Base-by-base conservation (phyloP, 1,284 basidiomycete genomes). In the Moesziomyces sp. region DNA sequence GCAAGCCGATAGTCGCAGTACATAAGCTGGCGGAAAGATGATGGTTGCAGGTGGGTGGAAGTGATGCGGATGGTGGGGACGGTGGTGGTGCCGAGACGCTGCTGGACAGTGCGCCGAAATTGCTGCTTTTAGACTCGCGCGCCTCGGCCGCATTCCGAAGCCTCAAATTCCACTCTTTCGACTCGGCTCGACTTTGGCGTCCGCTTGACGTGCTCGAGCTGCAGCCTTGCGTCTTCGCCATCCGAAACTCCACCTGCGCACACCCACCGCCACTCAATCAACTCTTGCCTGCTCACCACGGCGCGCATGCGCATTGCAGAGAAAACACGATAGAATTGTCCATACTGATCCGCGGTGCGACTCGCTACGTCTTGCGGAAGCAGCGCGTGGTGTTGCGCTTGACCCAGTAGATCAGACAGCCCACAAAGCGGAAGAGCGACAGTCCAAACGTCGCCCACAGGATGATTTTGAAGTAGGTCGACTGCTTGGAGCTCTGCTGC, bases 401-500 rank as follows among this genome's bases (percentile, higher is more conserved):
- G 52, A 82, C 26, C 81, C 81, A 83, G 54, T 78, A 83, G 58
- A 79, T 60, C 26, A 82, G 24, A 33, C 72, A 79, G 2, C 85
- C 85, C 0, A 75, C 19, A 85, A 98, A 95, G 46, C 94, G 89
- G 75, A 97, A 89, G 45, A 89, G 85, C 6, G 92, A 88, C 23
- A 98, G 87, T 7, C 85, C 90, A 83, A 97, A 96, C 0, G 94
- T 97, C 30, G 92, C 91, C 87, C 92, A 97, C 40, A 98, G 87
- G 70, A 97, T 92, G 66, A 93, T 86, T 26, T 88, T 87, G 85
- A 82, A 80, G 59, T 82, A 78, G 16, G 83, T 76, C 52, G 84
- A 77, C 48, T 79, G 76, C 56, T 80, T 79, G 14, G 60, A 64
- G 47, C 33, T 54, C 46, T 77, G 76, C 61, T 79, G 66, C 82